These are phyloP conservation scores for Solanum chmielewskii DNA, from an alignment of 257 asterid species.

Conservation along the genomic window DNA sequence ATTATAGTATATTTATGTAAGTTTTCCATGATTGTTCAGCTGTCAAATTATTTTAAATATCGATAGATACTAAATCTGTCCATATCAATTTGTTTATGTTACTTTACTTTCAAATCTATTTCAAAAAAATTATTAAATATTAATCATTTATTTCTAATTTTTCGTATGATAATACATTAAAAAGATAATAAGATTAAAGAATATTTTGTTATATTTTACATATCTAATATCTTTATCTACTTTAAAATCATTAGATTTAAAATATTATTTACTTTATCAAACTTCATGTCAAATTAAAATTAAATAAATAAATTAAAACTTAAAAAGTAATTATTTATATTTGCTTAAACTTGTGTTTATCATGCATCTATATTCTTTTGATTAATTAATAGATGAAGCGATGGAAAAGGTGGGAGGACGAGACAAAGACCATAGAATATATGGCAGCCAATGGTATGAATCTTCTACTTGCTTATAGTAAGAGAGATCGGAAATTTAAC, in stretches of 20 bases:
- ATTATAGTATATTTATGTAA: no score
- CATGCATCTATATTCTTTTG: background rate
- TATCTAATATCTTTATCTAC: no score
- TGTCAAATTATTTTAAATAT: background rate
- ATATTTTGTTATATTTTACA: no score
- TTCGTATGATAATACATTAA: no score
- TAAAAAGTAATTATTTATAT: background rate
- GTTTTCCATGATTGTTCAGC: background rate
- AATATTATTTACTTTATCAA: no score
- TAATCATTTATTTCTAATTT: no score
- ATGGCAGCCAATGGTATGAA: constrained; percentile 56
- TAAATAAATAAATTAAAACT: no score
- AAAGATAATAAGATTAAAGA: no score
- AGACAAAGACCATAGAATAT: constrained; percentile 55
- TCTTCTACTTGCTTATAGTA: background rate
- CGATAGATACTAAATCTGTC: background rate
- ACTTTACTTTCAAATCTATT: background rate
- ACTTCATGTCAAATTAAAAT: no score
- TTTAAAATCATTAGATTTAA: no score
- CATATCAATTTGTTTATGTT: no score
- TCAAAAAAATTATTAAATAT: no score
- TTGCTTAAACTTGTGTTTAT: background rate
- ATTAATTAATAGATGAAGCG: constrained; percentile 41
- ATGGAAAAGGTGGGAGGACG: constrained; percentile 80
- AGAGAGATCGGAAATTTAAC: background rate